These are phyloP conservation scores for Abelmoschus esculentus DNA, from an alignment of 345 rosid genomes.

Conservation along the genomic window DNA sequence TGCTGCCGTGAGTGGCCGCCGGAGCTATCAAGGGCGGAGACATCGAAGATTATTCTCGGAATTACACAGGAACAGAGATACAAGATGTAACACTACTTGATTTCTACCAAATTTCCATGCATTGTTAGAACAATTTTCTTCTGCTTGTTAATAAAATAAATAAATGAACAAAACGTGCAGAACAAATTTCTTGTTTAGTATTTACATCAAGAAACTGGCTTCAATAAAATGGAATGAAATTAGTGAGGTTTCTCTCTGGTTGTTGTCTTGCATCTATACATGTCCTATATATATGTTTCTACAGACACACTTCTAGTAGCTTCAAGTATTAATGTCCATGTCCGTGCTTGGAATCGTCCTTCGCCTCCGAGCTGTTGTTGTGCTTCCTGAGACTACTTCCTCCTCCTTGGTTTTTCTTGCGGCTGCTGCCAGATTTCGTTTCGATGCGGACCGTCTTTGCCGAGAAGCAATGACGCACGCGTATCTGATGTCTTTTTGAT, in stretches of 20 bases:
- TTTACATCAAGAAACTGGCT: slow-evolving; percentile 24
- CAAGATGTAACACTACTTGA: no score
- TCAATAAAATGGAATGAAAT: not conserved
- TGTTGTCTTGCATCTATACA: slow-evolving; percentile 6
- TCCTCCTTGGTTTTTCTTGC: slow-evolving; percentile 25
- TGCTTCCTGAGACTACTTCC: slow-evolving; percentile 21
- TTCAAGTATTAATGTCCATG: slow-evolving; percentile 1
- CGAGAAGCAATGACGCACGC: slow-evolving; percentile 69
- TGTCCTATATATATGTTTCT: slow-evolving; percentile 1
- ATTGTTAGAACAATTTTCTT: no score
- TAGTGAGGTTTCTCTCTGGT: not conserved
- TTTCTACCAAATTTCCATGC: no score
- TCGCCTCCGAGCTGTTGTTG: slow-evolving; percentile 15
- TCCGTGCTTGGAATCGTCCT: slow-evolving; percentile 14
- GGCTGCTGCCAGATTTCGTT: slow-evolving; percentile 22
- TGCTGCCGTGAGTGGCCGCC: no score
- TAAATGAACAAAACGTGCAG: no score
- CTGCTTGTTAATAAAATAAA: no score
- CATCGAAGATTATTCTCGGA: no score
- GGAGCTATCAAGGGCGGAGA: no score
- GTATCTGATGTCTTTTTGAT: slow-evolving; percentile 42
- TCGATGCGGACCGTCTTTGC: slow-evolving; percentile 41
- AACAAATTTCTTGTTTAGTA: not conserved
- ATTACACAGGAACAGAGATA: no score
- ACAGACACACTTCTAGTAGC: not conserved